A percentile compares a stretch with the other conserved stretches of the same genome.
These are phyloP conservation scores for Thyridium curvatum DNA, from an alignment of 2,329 filamentous ascomycete species.

Conservation along the genomic window DNA sequence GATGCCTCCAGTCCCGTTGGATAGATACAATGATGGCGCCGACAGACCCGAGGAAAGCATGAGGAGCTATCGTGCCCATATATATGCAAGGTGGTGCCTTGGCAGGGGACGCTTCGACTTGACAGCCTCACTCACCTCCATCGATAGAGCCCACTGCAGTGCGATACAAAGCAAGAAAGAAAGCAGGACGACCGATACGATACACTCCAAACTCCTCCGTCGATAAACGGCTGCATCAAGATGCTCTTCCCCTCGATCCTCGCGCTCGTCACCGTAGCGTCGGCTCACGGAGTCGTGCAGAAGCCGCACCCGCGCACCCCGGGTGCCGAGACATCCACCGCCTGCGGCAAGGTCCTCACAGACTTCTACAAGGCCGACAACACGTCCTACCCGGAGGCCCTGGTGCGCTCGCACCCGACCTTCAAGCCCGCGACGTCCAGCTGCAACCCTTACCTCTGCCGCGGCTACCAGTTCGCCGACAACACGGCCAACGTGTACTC, in stretches of 20 bases:
- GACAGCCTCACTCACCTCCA: no score
- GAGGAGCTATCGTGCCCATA: no score
- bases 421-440: conserved; percentile 16
- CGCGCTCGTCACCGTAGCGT: conserved; percentile 8
- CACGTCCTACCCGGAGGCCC: conserved; percentile 25
- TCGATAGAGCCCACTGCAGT: no score
- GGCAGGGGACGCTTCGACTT: no score
- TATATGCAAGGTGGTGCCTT: no score
- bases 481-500: conserved; percentile 27
- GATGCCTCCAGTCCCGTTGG: no score
- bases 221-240: background rate
- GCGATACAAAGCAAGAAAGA: no score
- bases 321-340: conserved; percentile 16
- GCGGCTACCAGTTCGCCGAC: conserved; percentile 31
- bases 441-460: conserved; percentile 33
- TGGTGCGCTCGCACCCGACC: conserved; percentile 15
- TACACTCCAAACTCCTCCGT: no score
- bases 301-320: conserved; percentile 17
- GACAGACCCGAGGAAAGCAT: no score
- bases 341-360: conserved; percentile 20
- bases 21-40: no score
- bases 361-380: conserved; percentile 22
- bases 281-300: conserved; percentile 18
- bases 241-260: conserved; percentile 8
- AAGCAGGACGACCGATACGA: no score